Base-by-base conservation (phyloP, 129 eudicot species). In the Rutidosis leptorrhynchoides region DNA sequence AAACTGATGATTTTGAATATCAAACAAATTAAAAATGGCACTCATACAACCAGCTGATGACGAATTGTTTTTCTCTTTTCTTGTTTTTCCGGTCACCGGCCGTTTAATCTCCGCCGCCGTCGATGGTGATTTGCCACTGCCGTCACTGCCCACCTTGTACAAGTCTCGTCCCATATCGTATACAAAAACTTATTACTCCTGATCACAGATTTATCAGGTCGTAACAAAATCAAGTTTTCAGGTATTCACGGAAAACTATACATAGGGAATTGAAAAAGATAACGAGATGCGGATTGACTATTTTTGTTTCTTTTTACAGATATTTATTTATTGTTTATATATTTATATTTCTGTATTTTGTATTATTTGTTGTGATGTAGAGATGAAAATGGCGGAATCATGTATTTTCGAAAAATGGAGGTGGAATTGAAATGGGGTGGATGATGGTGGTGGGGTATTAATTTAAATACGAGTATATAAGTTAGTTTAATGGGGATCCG, bases 31-130 rank as follows among this genome's bases (percentile, higher is more conserved):
- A 70, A 90, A 78, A 52, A 89, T 76, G 58, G 90, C 83, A 75
- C 73, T 82, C 85, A 90, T 90, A 79, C 97, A 90, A 6, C 95
- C 95, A 17, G 83, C n/a, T n/a, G n/a, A 51, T 32, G 88, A 35
- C 10, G 86, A 23, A 6, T 46, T 65, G 37, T 51, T 76, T 65
- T 67, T 65, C 32, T 45, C 58, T 58, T 67, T 70, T 52, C 64
- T 71, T 30, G 58, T 57, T 65, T 73, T 80, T 72, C 12, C 59
- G 14, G 51, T 74, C 45, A 58, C 23, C n/a, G n/a, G n/a, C 22
- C 28, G 12, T 58, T 30, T 58, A 2, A 16, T 30, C n/a, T n/a
- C n/a, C 6, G 51, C 23, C 14, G 61, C 33, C 10, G 26, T 30
- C 12, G 77, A n/a, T 16, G 46, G 14, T 15, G 64, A n/a, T 21